Conservation (phyloP, 306 rosid species). For the Calophaca sinica region DNA sequence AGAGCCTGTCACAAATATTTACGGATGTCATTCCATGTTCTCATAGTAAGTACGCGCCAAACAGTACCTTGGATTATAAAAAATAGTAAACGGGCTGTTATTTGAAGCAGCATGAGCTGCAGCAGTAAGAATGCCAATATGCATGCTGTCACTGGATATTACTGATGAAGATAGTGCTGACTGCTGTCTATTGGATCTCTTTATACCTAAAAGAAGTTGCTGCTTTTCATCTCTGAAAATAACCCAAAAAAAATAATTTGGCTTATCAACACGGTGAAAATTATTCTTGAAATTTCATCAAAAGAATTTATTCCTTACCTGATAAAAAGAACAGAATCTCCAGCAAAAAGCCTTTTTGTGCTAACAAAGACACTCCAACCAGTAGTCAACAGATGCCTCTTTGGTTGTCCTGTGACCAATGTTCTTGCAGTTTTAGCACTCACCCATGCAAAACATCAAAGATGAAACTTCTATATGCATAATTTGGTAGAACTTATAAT, state of each 20-base stretch:
- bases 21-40: conserved; percentile 30
- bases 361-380: conserved; percentile 99
- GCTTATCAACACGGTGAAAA: conserved; percentile 30
- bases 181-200: conserved; percentile 88
- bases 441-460: conserved; percentile 32
- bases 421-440: conserved; percentile 40
- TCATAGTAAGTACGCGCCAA: conserved; percentile 9
- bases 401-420: conserved; percentile 85
- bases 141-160: conserved; percentile 99
- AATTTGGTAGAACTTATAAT: not conserved
- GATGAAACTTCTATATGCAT: not conserved
- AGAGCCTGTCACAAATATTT: conserved; percentile 44
- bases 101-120: conserved; percentile 99
- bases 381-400: conserved; percentile 92
- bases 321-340: conserved; percentile 97
- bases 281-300: conserved; percentile 29
- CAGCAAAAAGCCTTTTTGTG: conserved; percentile 94
- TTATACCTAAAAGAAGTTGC: conserved; percentile 91
- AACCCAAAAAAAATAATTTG: conserved; percentile 6
- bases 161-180: conserved; percentile 94
- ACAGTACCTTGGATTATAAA: conserved; percentile 91
- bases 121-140: conserved; percentile 95
- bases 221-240: conserved; percentile 84
- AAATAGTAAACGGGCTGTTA: conserved; percentile 91
- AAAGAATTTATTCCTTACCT: conserved; percentile 55